These are phyloP conservation scores for Solanum stenotomum DNA, from an alignment of 257 asterid species.

Conservation along the genomic window DNA sequence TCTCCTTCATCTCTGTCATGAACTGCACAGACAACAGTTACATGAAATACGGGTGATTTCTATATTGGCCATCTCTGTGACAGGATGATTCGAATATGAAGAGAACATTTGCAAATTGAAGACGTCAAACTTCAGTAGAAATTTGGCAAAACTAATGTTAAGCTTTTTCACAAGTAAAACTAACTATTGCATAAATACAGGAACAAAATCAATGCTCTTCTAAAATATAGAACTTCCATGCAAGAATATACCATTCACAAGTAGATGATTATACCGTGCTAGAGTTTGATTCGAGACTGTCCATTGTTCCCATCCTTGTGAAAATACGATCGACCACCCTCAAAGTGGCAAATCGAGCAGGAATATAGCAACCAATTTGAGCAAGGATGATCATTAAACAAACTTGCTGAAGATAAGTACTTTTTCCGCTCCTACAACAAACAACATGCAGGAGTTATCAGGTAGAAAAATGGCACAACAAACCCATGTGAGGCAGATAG, in stretches of 20 bases:
- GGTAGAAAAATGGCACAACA: not conserved
- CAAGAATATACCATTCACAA: not conserved
- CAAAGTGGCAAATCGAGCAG: slow-evolving; percentile 80
- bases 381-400: slow-evolving; percentile 89
- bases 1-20: slow-evolving; percentile 99
- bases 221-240: not conserved
- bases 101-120: not conserved
- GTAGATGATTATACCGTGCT: slow-evolving; percentile 60
- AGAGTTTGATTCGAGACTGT: slow-evolving; percentile 85
- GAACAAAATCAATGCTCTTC: not conserved
- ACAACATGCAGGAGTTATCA: not conserved
- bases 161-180: not conserved
- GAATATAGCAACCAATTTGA: slow-evolving; percentile 94
- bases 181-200: not conserved
- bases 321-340: slow-evolving; percentile 90
- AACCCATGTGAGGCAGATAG: not conserved
- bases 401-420: slow-evolving; percentile 95
- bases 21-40: slow-evolving; percentile 42
- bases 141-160: not conserved
- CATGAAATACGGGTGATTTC: not conserved
- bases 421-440: slow-evolving; percentile 87
- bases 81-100: not conserved
- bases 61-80: not conserved
- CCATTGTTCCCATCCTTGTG: slow-evolving; percentile 97
- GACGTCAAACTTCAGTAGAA: not conserved